Base-by-base conservation (phyloP, 768 basidiomycete species). In the Lentinus tigrinus region DNA sequence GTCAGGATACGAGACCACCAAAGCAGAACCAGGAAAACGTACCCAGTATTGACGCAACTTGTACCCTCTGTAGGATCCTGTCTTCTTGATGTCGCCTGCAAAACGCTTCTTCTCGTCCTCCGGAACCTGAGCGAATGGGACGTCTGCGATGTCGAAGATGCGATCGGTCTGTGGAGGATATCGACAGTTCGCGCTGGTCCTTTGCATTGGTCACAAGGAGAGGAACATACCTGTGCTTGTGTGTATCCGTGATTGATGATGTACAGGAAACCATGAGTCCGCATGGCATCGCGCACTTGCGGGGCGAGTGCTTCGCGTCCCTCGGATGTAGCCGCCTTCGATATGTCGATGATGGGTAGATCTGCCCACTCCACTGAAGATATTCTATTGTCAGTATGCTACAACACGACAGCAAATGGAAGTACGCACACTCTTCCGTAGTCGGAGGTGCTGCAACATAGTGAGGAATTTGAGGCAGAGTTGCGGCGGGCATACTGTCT, bases 21-120 rank as follows among this genome's bases (percentile, higher is more conserved):
- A 7, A 34, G 24, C 0, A 6, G 11, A 36, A 17, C n/a, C 8
- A 17, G 9, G 23, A 19, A 8, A 26, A 42, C 66, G n/a, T 54
- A 81, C 80, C 78, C 77, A 83, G 55, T 80, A 80, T 43, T 76
- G 73, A 5, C 77, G 72, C 5, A 70, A 71, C 63, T 85, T 85
- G 62, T 84, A 85, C 3, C 82, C 82, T 62, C 80, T 76, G 60
- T 75, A 83, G 3, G 78, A 75, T 10, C 78, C 80, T 0, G 71
- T 75, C 24, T 77, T 70, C 55, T 78, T 78, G 52, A 74, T 75
- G 36, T 67, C 70, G 2, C 72, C 75, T 1, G 64, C 65, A 57
- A 79, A 79, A n/a, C 57, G 56, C 49, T 72, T 59, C 64, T 80
- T 81, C 67, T 82, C 80, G 27, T 76, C 77, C 0, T 69, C 67